phyloP scores from a whole-genome alignment of 305 asterid species.

The Withania somnifera region DNA sequence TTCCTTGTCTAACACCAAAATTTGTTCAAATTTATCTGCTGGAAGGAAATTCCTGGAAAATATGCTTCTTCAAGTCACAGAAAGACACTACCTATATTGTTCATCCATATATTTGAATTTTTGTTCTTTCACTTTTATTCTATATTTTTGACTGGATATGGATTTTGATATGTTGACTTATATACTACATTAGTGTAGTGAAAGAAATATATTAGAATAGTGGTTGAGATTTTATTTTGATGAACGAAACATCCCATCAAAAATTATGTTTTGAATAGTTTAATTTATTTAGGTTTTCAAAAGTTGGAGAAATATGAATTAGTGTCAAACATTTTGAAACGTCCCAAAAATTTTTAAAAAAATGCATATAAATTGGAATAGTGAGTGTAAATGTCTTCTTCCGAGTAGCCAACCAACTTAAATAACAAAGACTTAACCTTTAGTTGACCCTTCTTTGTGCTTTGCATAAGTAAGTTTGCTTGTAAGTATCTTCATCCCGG shows the following conservation, averaged over 20 bases:
- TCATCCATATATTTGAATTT: not conserved
- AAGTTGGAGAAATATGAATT: not conserved
- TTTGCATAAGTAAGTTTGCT: not conserved
- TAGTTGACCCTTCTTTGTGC: not conserved
- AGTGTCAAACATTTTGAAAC: not conserved
- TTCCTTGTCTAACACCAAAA: not conserved
- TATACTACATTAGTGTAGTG: not conserved
- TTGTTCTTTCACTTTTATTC: not conserved
- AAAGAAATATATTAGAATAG: not conserved
- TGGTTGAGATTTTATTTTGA: too few species aligned
- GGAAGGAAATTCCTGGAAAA: not conserved
- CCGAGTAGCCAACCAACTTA: not conserved
- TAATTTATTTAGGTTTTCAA: too few species aligned
- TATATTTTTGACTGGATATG: not conserved
- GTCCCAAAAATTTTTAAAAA: not conserved
- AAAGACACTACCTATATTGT: not conserved
- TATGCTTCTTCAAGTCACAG: not conserved
- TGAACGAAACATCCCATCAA: too few species aligned
- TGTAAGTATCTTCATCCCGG: not conserved
- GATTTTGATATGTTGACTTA: not conserved
- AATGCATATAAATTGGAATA: not conserved
- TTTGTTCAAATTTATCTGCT: not conserved
- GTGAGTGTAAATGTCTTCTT: not conserved
- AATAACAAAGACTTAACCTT: not conserved
- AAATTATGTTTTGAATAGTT: too few species aligned